Base-by-base conservation (phyloP, 352 stramenopile species). In the Pythium grandisporangium region DNA sequence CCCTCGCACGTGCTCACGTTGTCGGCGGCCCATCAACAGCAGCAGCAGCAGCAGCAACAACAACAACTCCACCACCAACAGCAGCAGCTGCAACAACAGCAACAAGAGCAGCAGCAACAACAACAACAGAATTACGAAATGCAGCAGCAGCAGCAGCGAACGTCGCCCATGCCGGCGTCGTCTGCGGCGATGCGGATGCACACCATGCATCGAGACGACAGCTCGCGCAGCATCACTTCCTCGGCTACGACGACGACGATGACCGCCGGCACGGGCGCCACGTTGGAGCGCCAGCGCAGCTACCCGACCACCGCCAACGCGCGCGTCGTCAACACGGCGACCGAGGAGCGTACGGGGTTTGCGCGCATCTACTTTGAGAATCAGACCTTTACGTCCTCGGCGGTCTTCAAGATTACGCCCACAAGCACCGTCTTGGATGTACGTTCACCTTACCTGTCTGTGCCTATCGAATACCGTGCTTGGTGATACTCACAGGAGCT, bases 341-440 rank as follows among this genome's bases (percentile, higher is more conserved):
- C 59, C 5, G 63, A 84, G 4, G 70, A 83, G 19, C 67, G 70
- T 37, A 72, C 68, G 25, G 79, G 70, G 13, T 92, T 85, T 50
- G 79, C 73, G 23, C 63, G 79, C 30, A 92, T 92, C 53, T 92
- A 84, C 55, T 92, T 87, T 46, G 71, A 92, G 36, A 87, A 79
- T 54, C 65, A 80, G 34, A 84, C 45, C 51, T 88, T 89, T 39
- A 88, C 74, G 44, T 89, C 75, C 21, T 89, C 75, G 6, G 88
- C 75, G 2, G 73, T 92, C 21, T 85, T 92, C 54, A 84, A 80
- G 47, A 51, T 92, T 23, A 58, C 72, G 6, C 53, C 61, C 24
- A 77, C 43, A 6, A 92, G 69, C 27, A 87, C 69, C 0, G 74
- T 89, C 44, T 58, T 83, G 2, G 76, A 92, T 30, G 77, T 90